Evolutionary conservation across 2,329 filamentous ascomycete species (phyloP), one percentile per base, ranked within the genome.

Genomic region (Aspergillus chevalieri): DNA sequence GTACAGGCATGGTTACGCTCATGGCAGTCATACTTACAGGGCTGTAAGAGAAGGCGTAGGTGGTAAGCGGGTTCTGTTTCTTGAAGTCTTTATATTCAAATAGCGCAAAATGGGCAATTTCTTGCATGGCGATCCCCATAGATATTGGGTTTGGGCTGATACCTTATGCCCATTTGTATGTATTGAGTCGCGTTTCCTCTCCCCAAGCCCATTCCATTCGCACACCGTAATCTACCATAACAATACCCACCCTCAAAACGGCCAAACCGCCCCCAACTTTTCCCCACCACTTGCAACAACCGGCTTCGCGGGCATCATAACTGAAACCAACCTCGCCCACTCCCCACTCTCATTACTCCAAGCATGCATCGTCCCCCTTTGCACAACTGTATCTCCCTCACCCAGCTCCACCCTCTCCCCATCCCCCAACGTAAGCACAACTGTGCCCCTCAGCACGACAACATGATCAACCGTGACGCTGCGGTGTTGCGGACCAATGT

Each of bases 321-420:
- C 34, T 2, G 14, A 7, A 36, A 36, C 6, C 34, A 15, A 17
- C 6, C 34, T n/a, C 14, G 34, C 34, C 34, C 34, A 17, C 34
- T 17, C 14, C 14, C 15, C 34, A 17, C 6, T 36, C 34, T 36
- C 34, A 17, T 36, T 36, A 17, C n/a, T 42, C 48, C 48, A 53
- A 6, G 36, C 43, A 15, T 53, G 50, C 47, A 52, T 52, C 1
- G 50, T 52, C 2, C 38, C 47, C 15, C 36, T 26, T 26, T 49
- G 50, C 12, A 52, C 44, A 6, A 47, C 39, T 4, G 43, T 39
- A 14, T 49, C 50, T 3, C 47, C 47, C 19, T 43, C 47, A 2
- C 30, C 19, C 4, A 52, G 7, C 28, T 15, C 26, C 8, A 44
- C 41, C 30, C 15, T 14, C 2, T 17, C 21, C 2, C 50, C 50